Conservation (phyloP, 2,329 filamentous ascomycete genomes). For the Dendryphion nanum region DNA sequence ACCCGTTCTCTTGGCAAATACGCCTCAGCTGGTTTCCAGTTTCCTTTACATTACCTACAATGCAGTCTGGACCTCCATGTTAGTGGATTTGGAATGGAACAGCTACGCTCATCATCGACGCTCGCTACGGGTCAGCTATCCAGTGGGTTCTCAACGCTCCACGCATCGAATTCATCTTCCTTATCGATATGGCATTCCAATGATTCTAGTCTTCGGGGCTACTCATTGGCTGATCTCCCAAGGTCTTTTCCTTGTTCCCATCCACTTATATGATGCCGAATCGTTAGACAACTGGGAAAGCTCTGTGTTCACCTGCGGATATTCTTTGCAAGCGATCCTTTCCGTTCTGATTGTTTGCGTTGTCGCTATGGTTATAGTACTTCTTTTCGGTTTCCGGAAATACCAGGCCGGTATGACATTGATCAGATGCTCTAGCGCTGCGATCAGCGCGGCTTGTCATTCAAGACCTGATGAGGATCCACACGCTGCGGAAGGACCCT, state of each 20-base stretch:
- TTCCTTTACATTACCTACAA: conserved; percentile 48
- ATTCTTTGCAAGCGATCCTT: conserved; percentile 10
- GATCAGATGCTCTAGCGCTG: conserved; percentile 66
- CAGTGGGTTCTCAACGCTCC: conserved; percentile 30
- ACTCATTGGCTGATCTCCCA: conserved; percentile 45
- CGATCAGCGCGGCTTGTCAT: conserved; percentile 16
- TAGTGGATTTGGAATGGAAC: conserved; percentile 48
- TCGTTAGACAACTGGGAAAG: not conserved
- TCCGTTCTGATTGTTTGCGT: conserved; percentile 28
- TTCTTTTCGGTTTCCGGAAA: conserved; percentile 52
- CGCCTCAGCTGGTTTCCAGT: conserved; percentile 32
- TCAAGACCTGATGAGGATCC: too few relatives aligned
- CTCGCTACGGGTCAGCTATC: conserved; percentile 33
- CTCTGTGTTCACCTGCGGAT: conserved; percentile 7
- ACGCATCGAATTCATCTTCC: conserved; percentile 42
- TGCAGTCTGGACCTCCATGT: conserved; percentile 46
- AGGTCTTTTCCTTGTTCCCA: conserved; percentile 36
- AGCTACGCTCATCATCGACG: conserved; percentile 32
- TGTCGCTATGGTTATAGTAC: conserved; percentile 13
- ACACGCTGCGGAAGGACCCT: too few relatives aligned
- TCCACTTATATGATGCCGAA: conserved; percentile 13
- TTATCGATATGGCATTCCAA: conserved; percentile 32
- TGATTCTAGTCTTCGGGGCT: conserved; percentile 24
- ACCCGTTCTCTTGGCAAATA: not conserved
- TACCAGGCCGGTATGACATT: conserved; percentile 77